Evolutionary conservation across 169 alveolate genomes (phyloP).

Genomic region (Babesia bigemina): DNA sequence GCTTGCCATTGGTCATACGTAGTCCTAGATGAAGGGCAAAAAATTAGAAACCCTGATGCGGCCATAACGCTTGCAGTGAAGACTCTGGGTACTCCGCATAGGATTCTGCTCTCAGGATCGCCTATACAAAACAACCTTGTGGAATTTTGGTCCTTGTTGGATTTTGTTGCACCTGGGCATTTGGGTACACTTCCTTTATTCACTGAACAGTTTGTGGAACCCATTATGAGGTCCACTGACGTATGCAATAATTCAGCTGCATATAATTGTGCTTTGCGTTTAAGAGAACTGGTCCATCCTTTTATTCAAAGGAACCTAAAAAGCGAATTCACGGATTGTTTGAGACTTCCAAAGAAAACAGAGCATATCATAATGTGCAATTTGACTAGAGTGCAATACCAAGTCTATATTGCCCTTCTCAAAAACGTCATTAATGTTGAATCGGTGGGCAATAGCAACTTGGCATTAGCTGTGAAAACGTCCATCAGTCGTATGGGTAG

Average conservation of each 20-base stretch:
- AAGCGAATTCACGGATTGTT: constrained; percentile 15
- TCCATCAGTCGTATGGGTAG: constrained; percentile 1
- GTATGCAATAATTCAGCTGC: constrained; percentile 12
- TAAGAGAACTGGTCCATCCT: constrained; percentile 50
- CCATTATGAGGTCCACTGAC: constrained; percentile 45
- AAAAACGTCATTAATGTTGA: constrained; percentile 10
- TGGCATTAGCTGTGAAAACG: background rate
- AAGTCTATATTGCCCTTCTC: constrained; percentile 57
- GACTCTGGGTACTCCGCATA: constrained; percentile 82
- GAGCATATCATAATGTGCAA: constrained; percentile 74
- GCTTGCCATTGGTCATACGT: constrained; percentile 81
- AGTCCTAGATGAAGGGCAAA: constrained; percentile 93
- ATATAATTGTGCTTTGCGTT: constrained; percentile 33
- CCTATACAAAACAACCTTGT: constrained; percentile 91
- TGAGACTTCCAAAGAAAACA: constrained; percentile 69
- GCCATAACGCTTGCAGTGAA: constrained; percentile 84
- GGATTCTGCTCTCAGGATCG: constrained; percentile 89
- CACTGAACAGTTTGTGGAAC: constrained; percentile 77
- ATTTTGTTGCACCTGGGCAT: constrained; percentile 91
- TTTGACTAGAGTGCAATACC: constrained; percentile 70
- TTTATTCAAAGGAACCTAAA: constrained; percentile 47
- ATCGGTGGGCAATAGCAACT: background rate
- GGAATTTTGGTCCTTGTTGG: constrained; percentile 93
- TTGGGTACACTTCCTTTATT: constrained; percentile 86
- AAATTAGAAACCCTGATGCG: constrained; percentile 90